Evolutionary conservation across 495 filamentous ascomycete species (phyloP).

Genomic region (Elaphomyces granulatus): DNA sequence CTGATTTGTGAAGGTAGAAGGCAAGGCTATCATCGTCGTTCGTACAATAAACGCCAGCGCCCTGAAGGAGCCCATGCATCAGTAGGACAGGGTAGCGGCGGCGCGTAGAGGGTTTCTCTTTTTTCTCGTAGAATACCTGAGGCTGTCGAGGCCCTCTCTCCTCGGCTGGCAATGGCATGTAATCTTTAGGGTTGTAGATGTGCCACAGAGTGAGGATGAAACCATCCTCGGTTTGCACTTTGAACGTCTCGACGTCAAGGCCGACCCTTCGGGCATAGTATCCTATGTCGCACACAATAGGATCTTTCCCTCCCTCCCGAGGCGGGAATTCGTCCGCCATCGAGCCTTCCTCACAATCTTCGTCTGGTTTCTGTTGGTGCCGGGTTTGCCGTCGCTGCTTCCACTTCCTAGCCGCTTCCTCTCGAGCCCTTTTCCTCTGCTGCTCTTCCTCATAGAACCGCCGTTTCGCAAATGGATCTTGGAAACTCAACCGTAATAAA

Average conservation of each 20-base stretch:
- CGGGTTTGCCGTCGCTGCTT: constrained; percentile 23
- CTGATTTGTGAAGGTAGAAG: constrained; percentile 81
- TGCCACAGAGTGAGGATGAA: constrained; percentile 85
- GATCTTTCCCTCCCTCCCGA: constrained; percentile 67
- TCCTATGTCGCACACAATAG: constrained; percentile 58
- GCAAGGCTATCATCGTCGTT: constrained; percentile 86
- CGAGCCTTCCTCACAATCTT: constrained; percentile 9
- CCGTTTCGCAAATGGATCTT: constrained; percentile 41
- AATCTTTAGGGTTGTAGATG: constrained; percentile 72
- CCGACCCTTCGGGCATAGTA: constrained; percentile 87
- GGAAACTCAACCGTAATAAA: constrained; percentile 35
- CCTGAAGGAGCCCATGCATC: constrained; percentile 81
- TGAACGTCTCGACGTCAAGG: constrained; percentile 67
- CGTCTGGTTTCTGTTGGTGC: constrained; percentile 4
- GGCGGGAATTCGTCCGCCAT: constrained; percentile 45
- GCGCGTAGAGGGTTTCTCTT: constrained; percentile 16
- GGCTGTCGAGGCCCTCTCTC: constrained; percentile 22
- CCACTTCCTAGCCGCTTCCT: constrained; percentile 47
- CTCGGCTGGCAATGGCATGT: constrained; percentile 32
- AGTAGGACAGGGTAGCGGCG: constrained; percentile 78
- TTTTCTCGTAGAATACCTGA: constrained; percentile 17
- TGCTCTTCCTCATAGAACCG: constrained; percentile 63
- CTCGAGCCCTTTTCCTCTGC: constrained; percentile 35
- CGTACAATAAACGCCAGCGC: constrained; percentile 72
- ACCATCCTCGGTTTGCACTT: constrained; percentile 88